phyloP scores from a whole-genome alignment of 2,329 filamentous ascomycete genomes.

The Drechslerella stenobrocha region DNA sequence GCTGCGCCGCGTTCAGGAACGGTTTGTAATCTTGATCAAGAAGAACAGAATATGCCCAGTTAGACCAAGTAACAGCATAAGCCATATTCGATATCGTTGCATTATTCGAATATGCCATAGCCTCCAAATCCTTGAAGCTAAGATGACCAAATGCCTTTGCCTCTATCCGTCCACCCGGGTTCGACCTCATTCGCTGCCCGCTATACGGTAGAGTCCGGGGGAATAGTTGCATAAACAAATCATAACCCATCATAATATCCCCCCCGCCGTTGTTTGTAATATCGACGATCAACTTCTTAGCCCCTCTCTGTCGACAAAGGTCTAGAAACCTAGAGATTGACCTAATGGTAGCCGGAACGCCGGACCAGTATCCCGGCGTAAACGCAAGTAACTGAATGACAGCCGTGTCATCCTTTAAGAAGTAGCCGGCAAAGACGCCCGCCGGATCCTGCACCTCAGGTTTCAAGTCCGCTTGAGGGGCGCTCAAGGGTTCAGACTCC shows the following conservation, averaged over 20 bases:
- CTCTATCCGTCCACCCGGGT: slow-evolving; percentile 57
- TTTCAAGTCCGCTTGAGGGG: slow-evolving; percentile 15
- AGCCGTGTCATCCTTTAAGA: slow-evolving; percentile 40
- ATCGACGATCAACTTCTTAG: slow-evolving; percentile 66
- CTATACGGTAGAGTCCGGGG: slow-evolving; percentile 6
- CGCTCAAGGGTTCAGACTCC: slow-evolving; percentile 5
- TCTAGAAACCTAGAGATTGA: slow-evolving; percentile 35
- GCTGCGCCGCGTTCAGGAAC: slow-evolving; percentile 60
- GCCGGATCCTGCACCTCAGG: slow-evolving; percentile 29
- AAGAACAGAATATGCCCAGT: slow-evolving; percentile 55
- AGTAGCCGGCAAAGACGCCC: slow-evolving; percentile 43
- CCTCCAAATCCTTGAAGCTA: slow-evolving; percentile 59
- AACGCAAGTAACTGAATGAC: slow-evolving; percentile 39
- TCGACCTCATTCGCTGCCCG: slow-evolving; percentile 50
- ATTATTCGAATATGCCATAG: slow-evolving; percentile 56
- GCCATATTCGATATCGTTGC: slow-evolving; percentile 51
- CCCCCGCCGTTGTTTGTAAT: slow-evolving; percentile 65
- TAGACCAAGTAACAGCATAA: slow-evolving; percentile 59
- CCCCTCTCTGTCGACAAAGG: slow-evolving; percentile 58
- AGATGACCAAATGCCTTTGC: slow-evolving; percentile 59
- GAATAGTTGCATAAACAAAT: slow-evolving; percentile 62
- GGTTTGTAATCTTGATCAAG: slow-evolving; percentile 55
- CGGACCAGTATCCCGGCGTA: slow-evolving; percentile 31
- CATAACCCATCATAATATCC: slow-evolving; percentile 64
- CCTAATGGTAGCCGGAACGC: slow-evolving; percentile 30